Evolutionary conservation across 108 stramenopile genomes (phyloP), one percentile per base, ranked within the genome.

Genomic region (Ochromonas danica): DNA sequence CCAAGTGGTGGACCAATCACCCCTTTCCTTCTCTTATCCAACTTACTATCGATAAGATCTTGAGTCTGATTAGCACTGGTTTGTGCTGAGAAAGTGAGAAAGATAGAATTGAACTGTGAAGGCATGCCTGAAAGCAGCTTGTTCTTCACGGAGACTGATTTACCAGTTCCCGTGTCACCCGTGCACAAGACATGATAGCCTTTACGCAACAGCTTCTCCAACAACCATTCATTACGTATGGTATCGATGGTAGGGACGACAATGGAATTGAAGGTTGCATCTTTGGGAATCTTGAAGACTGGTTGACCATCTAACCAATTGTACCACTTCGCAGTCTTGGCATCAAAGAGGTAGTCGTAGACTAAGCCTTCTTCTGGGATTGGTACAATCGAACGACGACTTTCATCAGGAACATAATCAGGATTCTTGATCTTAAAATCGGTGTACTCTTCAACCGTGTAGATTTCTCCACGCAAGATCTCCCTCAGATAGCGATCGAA

Each of bases 81-180:
- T 83, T 90, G 90, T 61, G 90, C 90, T 1, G 81, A 82, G 80
- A 90, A 90, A 72, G 87, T 89, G n/a, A 90, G 81, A 63, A 87
- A 80, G 35, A 89, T 83, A 39, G 78, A 85, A 42, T 40, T 83
- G 77, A 82, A 90, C 0, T 81, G 81, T 45, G 81, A 36, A 14
- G 71, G 78, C 83, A 85, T 79, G 42, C 63, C 75, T 35, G 61
- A 22, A 43, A 88, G 72, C 14, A 87, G 81, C 45, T 86, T 86
- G 30, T 86, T 85, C 80, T 89, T 85, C 14, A 88, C 70, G 14
- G 79, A 77, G 25, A 90, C 89, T 28, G 81, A 79, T 72, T 90
- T 90, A 22, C 89, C 89, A 41, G 88, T 89, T 39, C 89, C 89
- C 14, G 89, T 90, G 33, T 88, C 86, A 43, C 88, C 89, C 39